Evolutionary conservation across 2,329 filamentous ascomycete species (phyloP).

Genomic region (Neonectria coccinea): DNA sequence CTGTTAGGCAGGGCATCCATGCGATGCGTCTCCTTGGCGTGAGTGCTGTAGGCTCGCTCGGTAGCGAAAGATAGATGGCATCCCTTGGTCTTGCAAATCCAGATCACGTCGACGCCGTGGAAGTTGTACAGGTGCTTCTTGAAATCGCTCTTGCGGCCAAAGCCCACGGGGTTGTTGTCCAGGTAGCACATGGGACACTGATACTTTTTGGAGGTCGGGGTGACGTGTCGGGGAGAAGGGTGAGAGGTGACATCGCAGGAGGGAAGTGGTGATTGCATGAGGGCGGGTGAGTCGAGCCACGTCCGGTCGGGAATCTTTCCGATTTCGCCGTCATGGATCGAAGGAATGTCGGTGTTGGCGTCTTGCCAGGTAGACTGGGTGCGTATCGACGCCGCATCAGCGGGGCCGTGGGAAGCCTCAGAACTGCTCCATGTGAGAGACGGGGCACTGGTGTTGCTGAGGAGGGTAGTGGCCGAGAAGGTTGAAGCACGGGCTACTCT

Average conservation of each 20-base stretch:
- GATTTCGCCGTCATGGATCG: constrained; percentile 51
- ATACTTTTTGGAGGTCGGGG: constrained; percentile 56
- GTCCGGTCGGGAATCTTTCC: constrained; percentile 51
- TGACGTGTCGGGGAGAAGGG: constrained; percentile 52
- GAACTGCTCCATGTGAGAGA: constrained; percentile 57
- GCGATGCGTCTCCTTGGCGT: constrained; percentile 57
- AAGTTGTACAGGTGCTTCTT: constrained; percentile 63
- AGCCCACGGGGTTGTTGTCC: constrained; percentile 59
- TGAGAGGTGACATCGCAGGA: constrained; percentile 50
- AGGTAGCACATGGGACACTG: constrained; percentile 61
- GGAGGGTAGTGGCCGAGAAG: constrained; percentile 54
- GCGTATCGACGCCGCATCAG: constrained; percentile 55
- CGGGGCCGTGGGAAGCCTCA: constrained; percentile 54
- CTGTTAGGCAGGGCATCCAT: constrained; percentile 56
- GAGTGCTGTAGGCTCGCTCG: constrained; percentile 58
- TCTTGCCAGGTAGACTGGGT: constrained; percentile 56
- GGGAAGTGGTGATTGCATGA: constrained; percentile 52
- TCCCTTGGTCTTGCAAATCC: constrained; percentile 57
- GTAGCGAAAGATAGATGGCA: constrained; percentile 59
- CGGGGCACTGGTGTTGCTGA: constrained; percentile 56
- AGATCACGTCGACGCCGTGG: constrained; percentile 57
- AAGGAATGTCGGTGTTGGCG: constrained; percentile 48
- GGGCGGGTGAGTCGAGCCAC: constrained; percentile 56
- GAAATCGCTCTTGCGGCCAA: constrained; percentile 61
- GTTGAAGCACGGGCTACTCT: constrained; percentile 54